Base-by-base conservation (phyloP, 176 grass and related monocot species). In the Oryza longistaminata region DNA sequence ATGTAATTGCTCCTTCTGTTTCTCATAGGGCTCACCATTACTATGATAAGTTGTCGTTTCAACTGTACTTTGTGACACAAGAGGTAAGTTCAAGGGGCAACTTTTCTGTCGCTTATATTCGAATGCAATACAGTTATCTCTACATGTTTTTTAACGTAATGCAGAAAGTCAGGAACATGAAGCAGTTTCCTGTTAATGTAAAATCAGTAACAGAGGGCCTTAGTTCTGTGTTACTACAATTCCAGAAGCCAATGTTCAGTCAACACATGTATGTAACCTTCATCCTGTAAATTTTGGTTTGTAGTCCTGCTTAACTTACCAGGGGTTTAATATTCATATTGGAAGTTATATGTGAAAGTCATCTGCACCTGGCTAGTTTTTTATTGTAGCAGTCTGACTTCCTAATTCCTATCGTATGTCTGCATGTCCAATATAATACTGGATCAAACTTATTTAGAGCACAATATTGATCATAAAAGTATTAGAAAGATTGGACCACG, bases 21-120 rank as follows among this genome's bases (percentile, higher is more conserved):
- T 95, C 96, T 75, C 91, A 95, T 85, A 82, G 83, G 80, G 91
- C 91, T 62, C 86, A 93, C 77, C 91, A 98, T 87, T 98, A 93
- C 70, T 95, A 98, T 48, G 89, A 98, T 72, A 95, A 93, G 77
- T 72, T 98, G 81, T 95, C 91, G 11, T 98, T 98, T 93, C 96
- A 98, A 71, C 46, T 98, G 29, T 98, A 98, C 82, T 95, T 98
- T 19, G 89, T 98, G 77, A 92, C 96, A 55, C 93, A 92, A 79
- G 91, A 95, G 90, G 94, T 97, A 92, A 40, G 53, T 58, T 64
- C 91, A 92, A 75, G 89, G 93, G 88, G 94, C 94, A 92, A 31
- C 31, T 22, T 69, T 87, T 67, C 2, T 88, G 49, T 64, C 67
- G 58, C 26, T 83, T 39, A 48, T 78, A 66, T 71, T 68, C 64